Percentiles rank a stretch among this genome's conserved stretches.
phyloP scores from a whole-genome alignment of 306 rosid species.

The Cucurbita argyrosperma region DNA sequence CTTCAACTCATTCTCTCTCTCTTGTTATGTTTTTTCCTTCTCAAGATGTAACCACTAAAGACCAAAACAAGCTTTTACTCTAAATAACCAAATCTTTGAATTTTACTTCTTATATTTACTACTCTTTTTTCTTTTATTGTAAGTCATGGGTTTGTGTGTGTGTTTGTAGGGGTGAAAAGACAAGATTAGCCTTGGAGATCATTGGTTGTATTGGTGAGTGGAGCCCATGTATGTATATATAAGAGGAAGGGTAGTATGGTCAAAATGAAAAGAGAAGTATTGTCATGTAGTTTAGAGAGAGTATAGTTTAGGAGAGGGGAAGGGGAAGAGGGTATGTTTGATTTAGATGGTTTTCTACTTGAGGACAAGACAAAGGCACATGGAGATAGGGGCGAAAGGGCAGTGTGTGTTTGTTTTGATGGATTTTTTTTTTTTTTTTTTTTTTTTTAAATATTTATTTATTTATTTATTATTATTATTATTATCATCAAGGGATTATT shows the following conservation, averaged over 20 bases:
- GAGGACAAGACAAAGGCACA: constrained; percentile 66
- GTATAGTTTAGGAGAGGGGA: background rate
- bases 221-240: background rate
- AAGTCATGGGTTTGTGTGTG: background rate
- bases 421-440: no score
- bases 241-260: background rate
- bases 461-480: background rate
- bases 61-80: constrained; percentile 19
- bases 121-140: background rate
- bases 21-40: background rate
- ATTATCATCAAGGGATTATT: constrained; percentile 3
- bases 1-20: background rate
- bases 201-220: background rate
- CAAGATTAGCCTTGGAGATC: background rate
- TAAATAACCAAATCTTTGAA: background rate
- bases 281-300: constrained; percentile 1
- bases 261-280: background rate
- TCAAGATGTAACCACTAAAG: constrained; percentile 15
- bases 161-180: background rate
- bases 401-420: background rate
- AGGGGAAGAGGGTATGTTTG: constrained; percentile 9
- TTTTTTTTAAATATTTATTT: no score
- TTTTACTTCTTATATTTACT: background rate
- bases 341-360: constrained; percentile 51
- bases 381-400: constrained; percentile 24